Evolutionary conservation across 345 rosid species (phyloP).

Genomic region (Populus nigra): DNA sequence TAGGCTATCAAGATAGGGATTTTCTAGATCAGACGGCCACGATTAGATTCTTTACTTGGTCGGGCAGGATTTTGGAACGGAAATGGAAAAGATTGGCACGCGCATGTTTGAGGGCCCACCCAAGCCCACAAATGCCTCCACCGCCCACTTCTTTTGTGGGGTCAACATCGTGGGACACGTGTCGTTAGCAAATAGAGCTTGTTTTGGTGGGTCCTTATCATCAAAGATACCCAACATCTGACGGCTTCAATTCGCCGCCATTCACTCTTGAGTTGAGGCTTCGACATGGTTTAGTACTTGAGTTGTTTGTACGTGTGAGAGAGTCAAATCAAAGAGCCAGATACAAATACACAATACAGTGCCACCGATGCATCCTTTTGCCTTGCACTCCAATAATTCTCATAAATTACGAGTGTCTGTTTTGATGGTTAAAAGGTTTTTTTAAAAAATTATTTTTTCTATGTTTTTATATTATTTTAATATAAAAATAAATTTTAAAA

Average conservation of each 20-base stretch:
- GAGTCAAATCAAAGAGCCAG: too few species aligned
- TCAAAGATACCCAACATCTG: constrained; percentile 14
- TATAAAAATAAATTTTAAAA: too few species aligned
- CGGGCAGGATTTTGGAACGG: constrained; percentile 15
- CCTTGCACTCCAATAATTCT: too few species aligned
- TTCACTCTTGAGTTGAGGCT: background rate
- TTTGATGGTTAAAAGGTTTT: too few species aligned
- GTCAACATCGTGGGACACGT: constrained; percentile 11
- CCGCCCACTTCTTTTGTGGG: constrained; percentile 20
- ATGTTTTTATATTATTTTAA: too few species aligned
- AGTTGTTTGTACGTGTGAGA: too few species aligned
- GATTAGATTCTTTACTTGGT: constrained; percentile 29
- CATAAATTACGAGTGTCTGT: too few species aligned
- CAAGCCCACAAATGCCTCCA: constrained; percentile 17
- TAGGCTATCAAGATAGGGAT: background rate
- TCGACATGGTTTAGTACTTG: too few species aligned
- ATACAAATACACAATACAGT: too few species aligned
- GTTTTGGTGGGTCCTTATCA: background rate
- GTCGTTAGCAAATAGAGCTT: background rate
- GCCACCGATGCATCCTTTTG: too few species aligned
- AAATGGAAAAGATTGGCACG: constrained; percentile 21
- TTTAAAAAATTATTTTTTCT: too few species aligned
- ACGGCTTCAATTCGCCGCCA: constrained; percentile 36
- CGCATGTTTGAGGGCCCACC: constrained; percentile 28
- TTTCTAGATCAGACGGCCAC: constrained; percentile 27